Evolutionary conservation across 2,329 filamentous ascomycete species (phyloP).

Genomic region (Huntiella decipiens): DNA sequence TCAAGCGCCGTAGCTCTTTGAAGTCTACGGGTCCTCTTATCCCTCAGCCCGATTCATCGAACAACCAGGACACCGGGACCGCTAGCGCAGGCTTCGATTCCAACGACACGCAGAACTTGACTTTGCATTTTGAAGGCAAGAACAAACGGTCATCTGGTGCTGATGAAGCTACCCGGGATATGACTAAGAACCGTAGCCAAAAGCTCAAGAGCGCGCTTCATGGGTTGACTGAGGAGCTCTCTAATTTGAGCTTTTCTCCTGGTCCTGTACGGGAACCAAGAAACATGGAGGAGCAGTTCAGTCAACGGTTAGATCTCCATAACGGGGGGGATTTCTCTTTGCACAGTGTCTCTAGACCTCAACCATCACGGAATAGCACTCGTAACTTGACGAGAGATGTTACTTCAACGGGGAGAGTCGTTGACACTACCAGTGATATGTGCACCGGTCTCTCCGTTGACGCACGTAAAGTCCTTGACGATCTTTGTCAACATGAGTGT

Average conservation of each 20-base stretch:
- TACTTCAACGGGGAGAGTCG: neutral
- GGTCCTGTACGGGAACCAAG: slow-evolving; percentile 4
- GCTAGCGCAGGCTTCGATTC: slow-evolving; percentile 14
- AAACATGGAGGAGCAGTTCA: slow-evolving; percentile 12
- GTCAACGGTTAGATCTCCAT: slow-evolving; percentile 9
- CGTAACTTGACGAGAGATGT: slow-evolving; percentile 5
- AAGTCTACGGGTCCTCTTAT: slow-evolving; percentile 6
- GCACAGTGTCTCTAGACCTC: slow-evolving; percentile 2
- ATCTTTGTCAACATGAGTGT: slow-evolving; percentile 34
- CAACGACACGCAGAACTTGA: slow-evolving; percentile 15
- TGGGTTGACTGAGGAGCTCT: slow-evolving; percentile 11
- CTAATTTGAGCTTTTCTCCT: slow-evolving; percentile 12
- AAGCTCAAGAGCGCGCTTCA: slow-evolving; percentile 9
- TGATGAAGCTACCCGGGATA: slow-evolving; percentile 8
- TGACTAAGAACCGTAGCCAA: slow-evolving; percentile 4
- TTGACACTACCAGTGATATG: slow-evolving; percentile 2
- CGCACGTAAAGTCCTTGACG: slow-evolving; percentile 33
- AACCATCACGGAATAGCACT: neutral
- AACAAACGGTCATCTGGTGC: slow-evolving; percentile 12
- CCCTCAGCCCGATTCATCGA: neutral
- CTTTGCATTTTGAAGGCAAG: slow-evolving; percentile 10
- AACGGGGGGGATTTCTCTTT: slow-evolving; percentile 9
- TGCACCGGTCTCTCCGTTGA: slow-evolving; percentile 31
- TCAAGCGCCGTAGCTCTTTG: slow-evolving; percentile 21
- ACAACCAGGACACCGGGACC: slow-evolving; percentile 12